phyloP scores from a whole-genome alignment of 106 monocot genomes.

The Narthecium ossifragum region DNA sequence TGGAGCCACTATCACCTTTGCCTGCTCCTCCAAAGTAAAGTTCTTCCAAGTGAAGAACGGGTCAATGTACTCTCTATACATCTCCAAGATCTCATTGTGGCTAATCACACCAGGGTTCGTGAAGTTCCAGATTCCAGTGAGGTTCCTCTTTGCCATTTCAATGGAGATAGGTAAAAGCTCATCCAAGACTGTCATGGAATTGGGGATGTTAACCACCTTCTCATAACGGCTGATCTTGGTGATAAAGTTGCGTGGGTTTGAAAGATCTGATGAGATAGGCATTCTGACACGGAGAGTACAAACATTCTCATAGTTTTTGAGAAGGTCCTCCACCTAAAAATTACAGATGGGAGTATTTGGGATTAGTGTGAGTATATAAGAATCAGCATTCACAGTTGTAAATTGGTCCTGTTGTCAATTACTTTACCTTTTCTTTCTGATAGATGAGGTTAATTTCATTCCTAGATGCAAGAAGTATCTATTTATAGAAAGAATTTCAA shows the following conservation, averaged over 20 bases:
- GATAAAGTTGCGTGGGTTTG: constrained; percentile 58
- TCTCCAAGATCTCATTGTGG: constrained; percentile 56
- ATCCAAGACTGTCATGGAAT: constrained; percentile 63
- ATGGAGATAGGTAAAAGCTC: constrained; percentile 56
- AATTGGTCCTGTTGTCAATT: no score
- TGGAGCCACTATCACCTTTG: constrained; percentile 58
- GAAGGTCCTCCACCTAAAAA: constrained; percentile 53
- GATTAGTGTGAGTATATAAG: no score
- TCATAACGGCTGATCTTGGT: constrained; percentile 54
- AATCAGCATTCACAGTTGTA: no score
- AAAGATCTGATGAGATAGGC: constrained; percentile 62
- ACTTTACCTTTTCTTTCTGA: no score
- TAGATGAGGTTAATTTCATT: no score
- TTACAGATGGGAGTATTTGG: no score
- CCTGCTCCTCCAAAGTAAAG: constrained; percentile 52
- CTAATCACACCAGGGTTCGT: constrained; percentile 59
- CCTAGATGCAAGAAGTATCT: no score
- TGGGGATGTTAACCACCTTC: constrained; percentile 55
- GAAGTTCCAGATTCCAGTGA: constrained; percentile 68
- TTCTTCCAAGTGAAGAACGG: constrained; percentile 61
- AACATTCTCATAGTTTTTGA: constrained; percentile 58
- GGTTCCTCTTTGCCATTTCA: constrained; percentile 66
- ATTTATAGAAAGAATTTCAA: no score
- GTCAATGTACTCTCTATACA: constrained; percentile 58
- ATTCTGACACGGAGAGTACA: constrained; percentile 58